phyloP scores from a whole-genome alignment of 306 rosid genomes.

The Cercis canadensis region DNA sequence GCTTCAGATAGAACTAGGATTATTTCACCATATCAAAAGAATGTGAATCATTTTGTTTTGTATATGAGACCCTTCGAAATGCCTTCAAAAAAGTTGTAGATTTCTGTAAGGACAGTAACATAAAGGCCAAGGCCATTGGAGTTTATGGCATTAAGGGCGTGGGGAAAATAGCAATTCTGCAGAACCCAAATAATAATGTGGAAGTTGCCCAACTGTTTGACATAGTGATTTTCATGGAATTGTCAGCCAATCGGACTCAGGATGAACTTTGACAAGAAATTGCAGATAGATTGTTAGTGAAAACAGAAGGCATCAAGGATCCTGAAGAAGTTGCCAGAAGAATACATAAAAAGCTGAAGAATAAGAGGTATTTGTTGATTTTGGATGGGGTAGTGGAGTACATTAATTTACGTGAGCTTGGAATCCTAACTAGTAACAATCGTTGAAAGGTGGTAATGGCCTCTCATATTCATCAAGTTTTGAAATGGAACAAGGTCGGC shows the following conservation, averaged over 20 bases:
- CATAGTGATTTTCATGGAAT: constrained; percentile 1
- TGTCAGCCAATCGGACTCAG: not conserved
- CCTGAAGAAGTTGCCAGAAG: not conserved
- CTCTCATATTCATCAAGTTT: not conserved
- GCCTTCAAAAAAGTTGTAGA: not conserved
- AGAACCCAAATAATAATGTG: not conserved
- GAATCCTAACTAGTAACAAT: constrained; percentile 9
- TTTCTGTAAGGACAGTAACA: not conserved
- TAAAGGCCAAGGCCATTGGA: not conserved
- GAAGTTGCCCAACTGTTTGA: not conserved
- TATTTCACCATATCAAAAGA: no score
- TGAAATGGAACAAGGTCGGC: not conserved
- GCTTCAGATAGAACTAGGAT: no score
- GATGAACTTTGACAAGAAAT: constrained; percentile 6
- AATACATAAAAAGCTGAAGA: constrained; percentile 19
- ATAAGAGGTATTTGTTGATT: constrained; percentile 35
- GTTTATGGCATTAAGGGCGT: constrained; percentile 15
- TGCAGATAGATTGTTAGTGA: not conserved
- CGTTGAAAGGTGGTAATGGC: constrained; percentile 38
- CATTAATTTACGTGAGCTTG: constrained; percentile 20
- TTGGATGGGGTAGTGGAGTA: constrained; percentile 35
- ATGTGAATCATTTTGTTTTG: no score
- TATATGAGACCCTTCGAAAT: not conserved
- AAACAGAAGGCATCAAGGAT: not conserved
- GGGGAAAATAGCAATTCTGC: constrained; percentile 15